These are phyloP conservation scores for Malus fusca DNA, from an alignment of 306 rosid species.

Conservation along the genomic window DNA sequence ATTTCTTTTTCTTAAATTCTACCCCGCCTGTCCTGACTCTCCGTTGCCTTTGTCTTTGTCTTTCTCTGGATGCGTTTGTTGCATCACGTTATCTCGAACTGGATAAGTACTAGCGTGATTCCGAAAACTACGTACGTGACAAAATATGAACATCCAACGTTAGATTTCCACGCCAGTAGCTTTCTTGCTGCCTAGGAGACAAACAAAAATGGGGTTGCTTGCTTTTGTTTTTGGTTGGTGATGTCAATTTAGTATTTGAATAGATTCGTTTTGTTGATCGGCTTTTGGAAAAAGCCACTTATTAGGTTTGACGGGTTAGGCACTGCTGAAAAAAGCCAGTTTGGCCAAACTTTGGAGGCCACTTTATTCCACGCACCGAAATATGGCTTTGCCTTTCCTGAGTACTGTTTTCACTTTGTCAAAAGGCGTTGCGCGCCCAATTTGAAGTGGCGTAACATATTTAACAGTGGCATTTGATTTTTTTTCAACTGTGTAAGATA, in stretches of 20 bases:
- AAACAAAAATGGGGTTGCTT: slow-evolving; percentile 9
- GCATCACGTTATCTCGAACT: too few relatives aligned
- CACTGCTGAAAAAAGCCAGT: slow-evolving; percentile 34
- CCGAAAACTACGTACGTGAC: slow-evolving; percentile 23
- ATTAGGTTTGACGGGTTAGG: slow-evolving; percentile 18
- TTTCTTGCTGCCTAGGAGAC: slow-evolving; percentile 23
- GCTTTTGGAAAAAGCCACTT: background rate
- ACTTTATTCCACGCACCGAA: slow-evolving; percentile 53
- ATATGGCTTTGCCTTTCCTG: slow-evolving; percentile 27
- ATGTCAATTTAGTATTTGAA: slow-evolving; percentile 14
- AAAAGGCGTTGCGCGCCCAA: slow-evolving; percentile 26
- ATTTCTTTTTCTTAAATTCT: slow-evolving; percentile 27
- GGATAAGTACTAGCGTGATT: slow-evolving; percentile 16
- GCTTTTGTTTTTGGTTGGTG: slow-evolving; percentile 22
- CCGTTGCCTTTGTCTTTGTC: slow-evolving; percentile 39
- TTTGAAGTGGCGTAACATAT: slow-evolving; percentile 23
- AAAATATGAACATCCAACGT: slow-evolving; percentile 19
- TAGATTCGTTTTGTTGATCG: slow-evolving; percentile 13
- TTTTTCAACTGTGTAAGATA: too few relatives aligned
- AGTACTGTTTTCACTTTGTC: slow-evolving; percentile 41
- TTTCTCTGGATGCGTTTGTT: background rate
- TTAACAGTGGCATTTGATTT: background rate
- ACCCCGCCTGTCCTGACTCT: slow-evolving; percentile 52
- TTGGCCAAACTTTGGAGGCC: slow-evolving; percentile 23
- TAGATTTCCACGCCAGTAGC: background rate